phyloP scores from a whole-genome alignment of 371 early-diverging fungal genomes.

The Apophysomyces variabilis region DNA sequence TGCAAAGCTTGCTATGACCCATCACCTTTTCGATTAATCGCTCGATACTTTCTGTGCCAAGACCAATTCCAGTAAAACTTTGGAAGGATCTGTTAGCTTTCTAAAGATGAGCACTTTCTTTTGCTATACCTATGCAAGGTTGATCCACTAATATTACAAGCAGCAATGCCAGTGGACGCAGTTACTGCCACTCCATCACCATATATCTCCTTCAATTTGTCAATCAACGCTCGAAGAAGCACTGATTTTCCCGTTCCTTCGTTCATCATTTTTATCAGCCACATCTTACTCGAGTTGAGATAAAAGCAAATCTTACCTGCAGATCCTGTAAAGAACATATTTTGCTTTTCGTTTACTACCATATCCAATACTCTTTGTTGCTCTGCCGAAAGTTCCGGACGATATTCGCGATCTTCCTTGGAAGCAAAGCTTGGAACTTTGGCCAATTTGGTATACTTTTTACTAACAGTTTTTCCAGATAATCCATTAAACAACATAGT shows the following conservation, averaged over 20 bases:
- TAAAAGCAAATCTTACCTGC: conserved; percentile 53
- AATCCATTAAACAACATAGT: background rate
- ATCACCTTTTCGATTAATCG: conserved; percentile 45
- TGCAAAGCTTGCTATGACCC: conserved; percentile 26
- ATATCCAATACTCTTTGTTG: conserved; percentile 63
- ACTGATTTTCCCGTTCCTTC: conserved; percentile 79
- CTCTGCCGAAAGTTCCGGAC: conserved; percentile 53
- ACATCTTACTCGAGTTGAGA: no score
- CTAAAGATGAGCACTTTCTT: background rate
- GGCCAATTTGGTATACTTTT: background rate
- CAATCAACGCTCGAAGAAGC: conserved; percentile 61
- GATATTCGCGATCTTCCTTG: background rate
- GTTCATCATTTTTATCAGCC: no score
- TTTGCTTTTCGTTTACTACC: conserved; percentile 59
- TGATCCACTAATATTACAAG: conserved; percentile 79
- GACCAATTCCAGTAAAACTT: conserved; percentile 79
- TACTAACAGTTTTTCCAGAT: background rate
- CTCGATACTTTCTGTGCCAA: conserved; percentile 55
- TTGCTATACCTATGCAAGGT: conserved; percentile 67
- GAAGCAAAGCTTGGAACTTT: background rate
- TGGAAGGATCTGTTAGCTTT: background rate
- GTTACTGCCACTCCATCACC: conserved; percentile 69
- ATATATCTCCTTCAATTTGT: conserved; percentile 35
- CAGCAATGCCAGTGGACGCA: conserved; percentile 92
- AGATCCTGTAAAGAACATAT: conserved; percentile 82